These are phyloP conservation scores for Xylariaceae sp. DNA, from an alignment of 2,329 filamentous ascomycete genomes.

Conservation along the genomic window DNA sequence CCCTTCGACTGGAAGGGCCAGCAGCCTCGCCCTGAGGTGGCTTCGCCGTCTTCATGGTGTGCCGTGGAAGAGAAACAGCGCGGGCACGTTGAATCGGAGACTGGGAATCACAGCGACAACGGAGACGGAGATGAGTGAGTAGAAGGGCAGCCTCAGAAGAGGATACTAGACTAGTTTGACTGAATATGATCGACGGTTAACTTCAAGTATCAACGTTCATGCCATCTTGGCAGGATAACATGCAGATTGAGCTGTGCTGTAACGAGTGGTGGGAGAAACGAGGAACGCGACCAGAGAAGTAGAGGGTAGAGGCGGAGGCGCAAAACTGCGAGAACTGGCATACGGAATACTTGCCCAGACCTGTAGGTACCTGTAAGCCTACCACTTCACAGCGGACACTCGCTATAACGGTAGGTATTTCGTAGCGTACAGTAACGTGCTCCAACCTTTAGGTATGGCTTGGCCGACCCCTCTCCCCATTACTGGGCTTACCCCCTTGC, in stretches of 20 bases:
- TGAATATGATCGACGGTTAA: constrained; percentile 22
- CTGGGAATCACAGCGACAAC: constrained; percentile 9
- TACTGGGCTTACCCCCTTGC: constrained; percentile 13
- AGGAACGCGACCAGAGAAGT: constrained; percentile 20
- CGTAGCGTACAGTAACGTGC: not conserved
- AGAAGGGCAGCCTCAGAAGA: constrained; percentile 4
- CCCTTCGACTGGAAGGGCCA: constrained; percentile 48
- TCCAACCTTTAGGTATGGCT: not conserved
- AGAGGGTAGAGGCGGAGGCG: constrained; percentile 25
- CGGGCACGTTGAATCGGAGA: not conserved
- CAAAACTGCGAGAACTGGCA: constrained; percentile 25
- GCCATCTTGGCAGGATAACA: constrained; percentile 28
- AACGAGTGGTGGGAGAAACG: constrained; percentile 15
- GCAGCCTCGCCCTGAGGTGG: constrained; percentile 37
- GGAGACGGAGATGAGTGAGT: not conserved
- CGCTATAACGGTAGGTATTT: not conserved
- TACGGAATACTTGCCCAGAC: constrained; percentile 11
- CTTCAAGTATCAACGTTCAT: constrained; percentile 27
- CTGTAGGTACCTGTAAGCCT: constrained; percentile 5
- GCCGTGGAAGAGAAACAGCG: constrained; percentile 6
- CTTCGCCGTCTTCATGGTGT: constrained; percentile 52
- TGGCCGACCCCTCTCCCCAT: constrained; percentile 18
- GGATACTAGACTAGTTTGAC: constrained; percentile 22
- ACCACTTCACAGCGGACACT: constrained; percentile 7
- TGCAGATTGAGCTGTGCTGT: constrained; percentile 19